Conservation (phyloP, 768 basidiomycete genomes). For the Roridomyces roridus region DNA sequence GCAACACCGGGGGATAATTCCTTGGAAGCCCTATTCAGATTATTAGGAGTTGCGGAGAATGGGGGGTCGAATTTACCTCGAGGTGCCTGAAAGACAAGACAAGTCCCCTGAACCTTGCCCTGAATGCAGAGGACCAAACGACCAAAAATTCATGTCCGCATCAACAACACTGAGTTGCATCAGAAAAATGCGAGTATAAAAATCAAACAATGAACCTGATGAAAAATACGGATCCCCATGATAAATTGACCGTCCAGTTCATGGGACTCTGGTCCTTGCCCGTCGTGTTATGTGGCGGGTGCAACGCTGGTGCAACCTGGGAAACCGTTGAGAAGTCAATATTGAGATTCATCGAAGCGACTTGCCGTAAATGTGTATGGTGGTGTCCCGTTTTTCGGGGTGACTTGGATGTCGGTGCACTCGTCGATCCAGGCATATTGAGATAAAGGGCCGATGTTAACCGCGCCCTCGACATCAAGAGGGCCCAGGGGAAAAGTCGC, state of each 20-base stretch:
- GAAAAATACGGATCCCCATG: conserved; percentile 51
- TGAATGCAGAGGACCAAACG: conserved; percentile 63
- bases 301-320: conserved; percentile 64
- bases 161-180: conserved; percentile 58
- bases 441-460: conserved; percentile 56
- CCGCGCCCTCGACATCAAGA: conserved; percentile 52
- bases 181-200: conserved; percentile 40
- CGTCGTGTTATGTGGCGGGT: conserved; percentile 66
- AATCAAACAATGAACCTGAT: conserved; percentile 36
- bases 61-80: background rate
- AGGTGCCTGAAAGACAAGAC: conserved; percentile 12
- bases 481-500: conserved; percentile 49
- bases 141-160: conserved; percentile 55
- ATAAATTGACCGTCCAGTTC: conserved; percentile 63
- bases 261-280: conserved; percentile 45
- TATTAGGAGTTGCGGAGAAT: background rate
- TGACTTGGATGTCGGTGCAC: conserved; percentile 64
- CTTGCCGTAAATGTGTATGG: conserved; percentile 65
- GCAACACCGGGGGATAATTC: conserved; percentile 29
- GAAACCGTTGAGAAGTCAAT: background rate
- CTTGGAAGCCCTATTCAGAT: background rate
- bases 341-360: background rate
- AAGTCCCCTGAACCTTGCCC: conserved; percentile 36
- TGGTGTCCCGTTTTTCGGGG: conserved; percentile 61
- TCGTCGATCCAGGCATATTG: conserved; percentile 67